A percentile compares a stretch with the other conserved stretches of the same genome.
These are phyloP conservation scores for Emydomyces testavorans DNA, from an alignment of 2,329 filamentous ascomycete genomes.

Conservation along the genomic window DNA sequence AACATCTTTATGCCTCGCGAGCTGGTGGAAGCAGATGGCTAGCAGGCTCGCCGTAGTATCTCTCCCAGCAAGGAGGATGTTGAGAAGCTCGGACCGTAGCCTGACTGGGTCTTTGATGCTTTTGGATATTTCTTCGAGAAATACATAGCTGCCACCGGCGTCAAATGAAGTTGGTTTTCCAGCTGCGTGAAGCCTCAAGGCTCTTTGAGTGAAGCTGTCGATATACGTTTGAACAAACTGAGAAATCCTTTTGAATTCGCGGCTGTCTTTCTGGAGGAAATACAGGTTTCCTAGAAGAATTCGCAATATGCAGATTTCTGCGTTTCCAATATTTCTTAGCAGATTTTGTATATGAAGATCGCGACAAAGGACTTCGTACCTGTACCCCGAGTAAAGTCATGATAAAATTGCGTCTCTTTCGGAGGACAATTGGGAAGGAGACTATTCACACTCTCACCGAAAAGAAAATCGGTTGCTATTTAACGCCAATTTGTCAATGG, in stretches of 20 bases:
- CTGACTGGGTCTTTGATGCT: slow-evolving; percentile 38
- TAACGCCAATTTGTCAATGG: no score
- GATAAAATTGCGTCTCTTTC: slow-evolving; percentile 38
- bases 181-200: slow-evolving; percentile 17
- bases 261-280: slow-evolving; percentile 14
- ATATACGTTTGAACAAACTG: slow-evolving; percentile 17
- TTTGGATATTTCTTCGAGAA: slow-evolving; percentile 40
- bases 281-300: slow-evolving; percentile 9
- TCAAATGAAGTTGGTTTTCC: slow-evolving; percentile 12
- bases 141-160: slow-evolving; percentile 32
- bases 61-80: slow-evolving; percentile 44
- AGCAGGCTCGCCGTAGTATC: slow-evolving; percentile 43
- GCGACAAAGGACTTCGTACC: slow-evolving; percentile 2
- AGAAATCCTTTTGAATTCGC: slow-evolving; percentile 12
- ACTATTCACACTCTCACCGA: slow-evolving; percentile 61
- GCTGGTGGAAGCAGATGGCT: slow-evolving; percentile 39
- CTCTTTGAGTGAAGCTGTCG: slow-evolving; percentile 25
- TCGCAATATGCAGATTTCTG: slow-evolving; percentile 14
- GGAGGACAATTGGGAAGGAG: slow-evolving; percentile 36
- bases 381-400: slow-evolving; percentile 20
- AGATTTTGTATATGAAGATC: background rate
- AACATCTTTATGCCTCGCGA: slow-evolving; percentile 32
- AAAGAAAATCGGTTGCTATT: slow-evolving; percentile 75
- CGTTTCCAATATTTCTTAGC: background rate
- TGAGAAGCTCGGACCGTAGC: slow-evolving; percentile 40